phyloP scores from a whole-genome alignment of 192 early-diverging fungal species.

The Coemansia pectinata region DNA sequence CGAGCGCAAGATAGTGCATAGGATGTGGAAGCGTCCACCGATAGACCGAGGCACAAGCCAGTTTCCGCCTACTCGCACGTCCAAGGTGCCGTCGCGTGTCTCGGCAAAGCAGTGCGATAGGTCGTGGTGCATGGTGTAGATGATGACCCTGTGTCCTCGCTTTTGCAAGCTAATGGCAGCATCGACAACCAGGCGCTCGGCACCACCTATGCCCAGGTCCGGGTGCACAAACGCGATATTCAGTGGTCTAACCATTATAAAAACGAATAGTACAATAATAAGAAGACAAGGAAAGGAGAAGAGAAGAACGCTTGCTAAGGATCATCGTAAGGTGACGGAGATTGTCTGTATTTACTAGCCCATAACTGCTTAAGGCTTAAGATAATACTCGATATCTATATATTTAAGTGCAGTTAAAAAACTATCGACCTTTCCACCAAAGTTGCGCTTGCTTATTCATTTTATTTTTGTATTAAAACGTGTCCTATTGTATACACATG shows the following conservation, averaged over 20 bases:
- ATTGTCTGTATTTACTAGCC: neutral
- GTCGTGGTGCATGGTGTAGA: constrained; percentile 94
- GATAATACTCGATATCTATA: neutral
- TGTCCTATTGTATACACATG: neutral
- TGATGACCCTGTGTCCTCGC: constrained; percentile 73
- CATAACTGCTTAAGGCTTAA: neutral
- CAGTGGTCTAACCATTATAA: constrained; percentile 28
- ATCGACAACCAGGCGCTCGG: constrained; percentile 93
- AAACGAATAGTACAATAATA: neutral
- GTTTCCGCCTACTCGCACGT: constrained; percentile 71
- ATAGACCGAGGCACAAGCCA: constrained; percentile 71
- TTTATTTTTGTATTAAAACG: neutral
- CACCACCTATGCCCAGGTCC: constrained; percentile 94
- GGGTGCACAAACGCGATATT: constrained; percentile 88
- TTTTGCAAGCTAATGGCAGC: constrained; percentile 78
- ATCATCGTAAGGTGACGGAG: neutral
- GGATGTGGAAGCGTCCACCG: constrained; percentile 70
- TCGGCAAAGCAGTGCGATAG: constrained; percentile 87
- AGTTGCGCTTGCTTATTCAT: neutral
- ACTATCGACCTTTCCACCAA: neutral
- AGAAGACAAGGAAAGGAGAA: neutral
- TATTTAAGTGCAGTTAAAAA: neutral
- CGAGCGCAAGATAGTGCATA: constrained; percentile 81
- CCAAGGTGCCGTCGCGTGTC: constrained; percentile 82
- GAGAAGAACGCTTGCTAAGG: neutral